A percentile compares a stretch with the other conserved stretches of the same genome.
These are phyloP conservation scores for Tricharina praecox DNA, from an alignment of 495 filamentous ascomycete species.

Conservation along the genomic window DNA sequence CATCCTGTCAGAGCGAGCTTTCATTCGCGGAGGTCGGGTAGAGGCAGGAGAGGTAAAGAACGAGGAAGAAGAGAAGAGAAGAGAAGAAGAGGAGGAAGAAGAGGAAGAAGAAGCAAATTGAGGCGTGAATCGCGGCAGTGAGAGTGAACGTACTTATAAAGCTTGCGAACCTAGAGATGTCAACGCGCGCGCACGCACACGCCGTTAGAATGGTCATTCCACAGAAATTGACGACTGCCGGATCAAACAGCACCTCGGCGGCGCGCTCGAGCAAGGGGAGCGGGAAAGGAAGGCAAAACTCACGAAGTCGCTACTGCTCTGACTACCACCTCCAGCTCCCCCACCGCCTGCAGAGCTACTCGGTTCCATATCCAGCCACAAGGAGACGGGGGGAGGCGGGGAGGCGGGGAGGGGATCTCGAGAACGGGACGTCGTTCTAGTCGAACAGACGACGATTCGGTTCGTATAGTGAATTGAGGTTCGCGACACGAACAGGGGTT, in stretches of 20 bases:
- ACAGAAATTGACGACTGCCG: too few species aligned
- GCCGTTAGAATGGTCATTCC: too few species aligned
- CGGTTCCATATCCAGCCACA: conserved; percentile 18
- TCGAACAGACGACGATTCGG: too few species aligned
- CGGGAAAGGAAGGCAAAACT: conserved; percentile 32
- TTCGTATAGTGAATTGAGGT: not conserved
- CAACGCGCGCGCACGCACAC: too few species aligned
- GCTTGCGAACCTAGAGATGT: conserved; percentile 79
- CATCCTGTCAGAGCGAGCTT: conserved; percentile 3
- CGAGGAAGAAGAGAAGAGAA: too few species aligned
- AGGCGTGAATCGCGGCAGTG: too few species aligned
- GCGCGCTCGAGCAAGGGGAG: too few species aligned
- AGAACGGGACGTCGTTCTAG: not conserved
- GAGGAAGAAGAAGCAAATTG: too few species aligned
- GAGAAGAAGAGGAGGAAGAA: too few species aligned
- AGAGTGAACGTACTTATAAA: conserved; percentile 86
- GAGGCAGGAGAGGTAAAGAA: too few species aligned
- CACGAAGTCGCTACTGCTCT: conserved; percentile 67
- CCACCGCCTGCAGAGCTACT: conserved; percentile 36
- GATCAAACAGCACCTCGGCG: too few species aligned
- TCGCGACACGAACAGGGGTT: conserved; percentile 4
- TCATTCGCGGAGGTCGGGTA: too few species aligned
- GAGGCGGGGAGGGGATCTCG: not conserved
- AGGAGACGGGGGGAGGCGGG: not conserved
- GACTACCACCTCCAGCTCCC: conserved; percentile 41